phyloP scores from a whole-genome alignment of 495 filamentous ascomycete species.

The Tuber aestivum region DNA sequence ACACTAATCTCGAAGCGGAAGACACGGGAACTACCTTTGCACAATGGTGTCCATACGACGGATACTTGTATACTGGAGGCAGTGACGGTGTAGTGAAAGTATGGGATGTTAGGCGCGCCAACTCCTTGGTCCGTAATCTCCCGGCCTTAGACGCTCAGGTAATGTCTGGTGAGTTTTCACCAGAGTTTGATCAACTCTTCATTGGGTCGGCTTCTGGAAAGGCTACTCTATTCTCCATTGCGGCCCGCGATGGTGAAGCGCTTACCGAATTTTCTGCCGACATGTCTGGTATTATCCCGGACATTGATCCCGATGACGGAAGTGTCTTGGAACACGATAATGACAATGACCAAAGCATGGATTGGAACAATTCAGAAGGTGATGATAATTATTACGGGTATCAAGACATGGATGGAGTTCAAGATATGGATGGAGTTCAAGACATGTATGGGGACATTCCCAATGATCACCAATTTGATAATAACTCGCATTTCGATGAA shows the following conservation, averaged over 20 bases:
- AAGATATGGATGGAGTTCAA: not conserved
- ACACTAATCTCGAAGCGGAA: constrained; percentile 55
- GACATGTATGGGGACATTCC: not conserved
- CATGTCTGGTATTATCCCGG: constrained; percentile 16
- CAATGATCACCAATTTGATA: not conserved
- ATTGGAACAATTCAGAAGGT: not conserved
- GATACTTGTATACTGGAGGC: constrained; percentile 79
- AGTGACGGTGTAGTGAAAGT: constrained; percentile 81
- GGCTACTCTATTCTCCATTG: constrained; percentile 31
- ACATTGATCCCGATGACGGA: constrained; percentile 14
- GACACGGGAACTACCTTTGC: constrained; percentile 79
- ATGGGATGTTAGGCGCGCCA: constrained; percentile 68
- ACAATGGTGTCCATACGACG: constrained; percentile 64
- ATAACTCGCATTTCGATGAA: not conserved
- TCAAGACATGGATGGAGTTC: not conserved
- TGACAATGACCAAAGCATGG: not conserved
- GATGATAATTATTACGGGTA: not conserved
- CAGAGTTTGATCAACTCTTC: constrained; percentile 30
- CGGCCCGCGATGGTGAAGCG: constrained; percentile 12
- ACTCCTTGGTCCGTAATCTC: constrained; percentile 59
- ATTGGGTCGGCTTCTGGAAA: constrained; percentile 35
- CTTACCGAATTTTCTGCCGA: constrained; percentile 17
- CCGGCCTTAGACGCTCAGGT: constrained; percentile 50
- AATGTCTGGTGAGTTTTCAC: constrained; percentile 43
- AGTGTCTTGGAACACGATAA: not conserved